Base-by-base conservation (phyloP, 2,329 filamentous ascomycete species). In the Colletotrichum lupini region DNA sequence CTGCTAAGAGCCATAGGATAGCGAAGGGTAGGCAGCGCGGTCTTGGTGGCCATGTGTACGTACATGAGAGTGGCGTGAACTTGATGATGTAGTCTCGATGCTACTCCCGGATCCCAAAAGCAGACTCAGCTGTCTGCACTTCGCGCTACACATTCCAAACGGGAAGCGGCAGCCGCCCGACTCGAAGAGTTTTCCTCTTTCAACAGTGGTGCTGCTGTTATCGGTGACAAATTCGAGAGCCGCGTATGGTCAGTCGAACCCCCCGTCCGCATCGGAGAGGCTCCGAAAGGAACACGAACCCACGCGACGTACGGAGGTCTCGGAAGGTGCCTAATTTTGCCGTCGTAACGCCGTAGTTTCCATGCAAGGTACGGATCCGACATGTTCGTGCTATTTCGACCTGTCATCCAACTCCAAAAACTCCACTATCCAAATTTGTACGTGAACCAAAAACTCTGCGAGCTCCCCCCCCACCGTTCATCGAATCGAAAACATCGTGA, bases 321-420 rank as follows among this genome's bases (percentile, higher is more conserved):
- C 66, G 59, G 66, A 59, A 69, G 42, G 32, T 37, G 60, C 70
- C 59, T 64, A 58, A 60, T 60, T 68, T 62, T 70, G 59, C 66
- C 70, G 70, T 32, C 35, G 49, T 65, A 60, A 65, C 53, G 59
- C 66, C 59, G 66, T 65, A 37, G 28, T 19, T 14, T 35, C 30
- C 22, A 69, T 69, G 66, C 59, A 56, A 11, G 58, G 42, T 63
- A 60, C 53, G 32, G 28, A 52, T 28, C 26, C 55, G 24, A 49
- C 42, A 16, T 30, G 22, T 32, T 32, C 63, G 22, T 55, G 22
- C 28, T 28, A 22, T n/a, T 58, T 42, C 16, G 55, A 61, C 66
- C 59, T 69, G 66, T 65, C 66, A 69, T 49, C 9, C 37, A 26
- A 35, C 22, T 49, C 16, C 11, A 8, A 28, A 61, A 16, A 5